Percentiles rank a stretch among this genome's conserved stretches.
These are phyloP conservation scores for Plasmodium fragile DNA, from an alignment of 169 alveolate genomes.

Conservation along the genomic window DNA sequence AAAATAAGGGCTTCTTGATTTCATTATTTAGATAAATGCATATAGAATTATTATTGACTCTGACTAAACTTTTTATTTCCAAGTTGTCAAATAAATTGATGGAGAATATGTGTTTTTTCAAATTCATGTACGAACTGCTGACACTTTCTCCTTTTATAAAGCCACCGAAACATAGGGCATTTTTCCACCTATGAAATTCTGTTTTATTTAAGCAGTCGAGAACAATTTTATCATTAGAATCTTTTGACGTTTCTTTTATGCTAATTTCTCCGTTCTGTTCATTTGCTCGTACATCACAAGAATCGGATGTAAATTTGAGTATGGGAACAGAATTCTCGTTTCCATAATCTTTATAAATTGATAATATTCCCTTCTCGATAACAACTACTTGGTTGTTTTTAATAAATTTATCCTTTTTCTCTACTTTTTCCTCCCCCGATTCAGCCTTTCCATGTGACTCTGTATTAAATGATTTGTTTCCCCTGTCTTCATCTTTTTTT, in stretches of 20 bases:
- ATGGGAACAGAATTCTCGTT: conserved; percentile 80
- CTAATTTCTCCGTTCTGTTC: conserved; percentile 77
- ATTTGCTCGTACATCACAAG: conserved; percentile 78
- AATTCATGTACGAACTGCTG: conserved; percentile 50
- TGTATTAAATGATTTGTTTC: not conserved
- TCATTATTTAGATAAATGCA: conserved; percentile 77
- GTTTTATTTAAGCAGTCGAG: conserved; percentile 82
- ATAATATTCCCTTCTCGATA: conserved; percentile 79
- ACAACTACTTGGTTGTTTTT: conserved; percentile 80
- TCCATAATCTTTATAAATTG: conserved; percentile 78
- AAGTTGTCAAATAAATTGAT: conserved; percentile 80
- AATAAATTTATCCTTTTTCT: conserved; percentile 34
- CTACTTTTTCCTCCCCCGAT: conserved; percentile 1
- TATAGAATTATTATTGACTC: conserved; percentile 34
- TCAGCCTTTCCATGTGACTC: conserved; percentile 7
- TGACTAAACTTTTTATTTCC: conserved; percentile 52
- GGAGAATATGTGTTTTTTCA: conserved; percentile 84
- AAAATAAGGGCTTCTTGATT: conserved; percentile 74
- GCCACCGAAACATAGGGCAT: conserved; percentile 84
- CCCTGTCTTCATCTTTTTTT: conserved; percentile 6
- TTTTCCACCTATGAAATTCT: conserved; percentile 84
- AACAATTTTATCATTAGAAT: conserved; percentile 71
- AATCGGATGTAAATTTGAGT: conserved; percentile 74
- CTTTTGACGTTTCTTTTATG: conserved; percentile 50
- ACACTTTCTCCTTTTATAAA: conserved; percentile 67